Evolutionary conservation across 805 yeast genomes (phyloP), one percentile per base, ranked within the genome.

Genomic region (Lipomyces starkeyi): DNA sequence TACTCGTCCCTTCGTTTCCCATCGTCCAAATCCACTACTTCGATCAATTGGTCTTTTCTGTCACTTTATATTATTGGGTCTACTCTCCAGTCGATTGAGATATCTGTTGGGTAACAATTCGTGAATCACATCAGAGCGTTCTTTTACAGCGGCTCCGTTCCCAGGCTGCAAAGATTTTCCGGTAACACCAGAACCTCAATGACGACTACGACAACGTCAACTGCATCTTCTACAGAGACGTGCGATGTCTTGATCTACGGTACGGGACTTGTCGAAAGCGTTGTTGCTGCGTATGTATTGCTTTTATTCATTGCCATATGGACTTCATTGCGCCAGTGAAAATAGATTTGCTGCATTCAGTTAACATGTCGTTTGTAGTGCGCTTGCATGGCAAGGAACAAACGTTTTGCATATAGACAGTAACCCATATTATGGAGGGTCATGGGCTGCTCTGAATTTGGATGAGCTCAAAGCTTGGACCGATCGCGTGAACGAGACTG

Each of bases 321-420:
- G 22, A 43, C 49, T 43, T 8, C 49, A 17, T 8, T 43, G 49
- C 9, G 49, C 9, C 13, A 4, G 17, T 37, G 40, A 37, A 17
- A 43, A 43, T 5, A 43, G 22, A 43, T 43, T 37, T 14, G 14
- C 43, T 13, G 17, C 14, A 6, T 9, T 56, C 34, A 34, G 13
- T 34, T 52, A 29, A 58, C 49, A 55, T 11, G 29, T 47, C 20
- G 17, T n/a, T n/a, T n/a, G 47, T 49, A 73, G 74, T 20, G 94
- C 98, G 0, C 83, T 95, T 59, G 90, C 98, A 13, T 95, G 99
- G 98, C 97, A 92, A 74, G 99, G 99, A n/a, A 87, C 95, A n/a
- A 87, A 85, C 71, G 98, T 95, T 8, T 81, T 95, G 57, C 99
- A 95, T 76, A 87, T 95, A 37, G 99, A 95, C 78, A 82, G 87